phyloP scores from a whole-genome alignment of 139 green algal species.

The Volvox reticuliferus region DNA sequence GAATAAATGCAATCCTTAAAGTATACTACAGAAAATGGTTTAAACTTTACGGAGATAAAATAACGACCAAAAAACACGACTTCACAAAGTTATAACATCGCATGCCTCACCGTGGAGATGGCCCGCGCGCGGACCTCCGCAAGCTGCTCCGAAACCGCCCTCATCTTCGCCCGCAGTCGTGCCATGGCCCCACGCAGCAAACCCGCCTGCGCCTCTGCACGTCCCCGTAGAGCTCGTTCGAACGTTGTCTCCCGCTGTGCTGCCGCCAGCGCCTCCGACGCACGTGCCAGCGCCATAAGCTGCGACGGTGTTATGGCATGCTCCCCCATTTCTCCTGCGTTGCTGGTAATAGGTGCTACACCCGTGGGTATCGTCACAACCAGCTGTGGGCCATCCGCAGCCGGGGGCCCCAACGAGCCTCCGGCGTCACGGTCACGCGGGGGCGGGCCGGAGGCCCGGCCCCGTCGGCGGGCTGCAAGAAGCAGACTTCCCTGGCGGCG shows the following conservation, averaged over 20 bases:
- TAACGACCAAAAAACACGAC: no score
- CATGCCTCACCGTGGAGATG: slow-evolving; percentile 29
- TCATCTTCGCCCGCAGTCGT: slow-evolving; percentile 42
- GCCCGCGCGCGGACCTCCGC: background rate
- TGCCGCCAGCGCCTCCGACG: slow-evolving; percentile 58
- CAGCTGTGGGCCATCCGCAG: background rate
- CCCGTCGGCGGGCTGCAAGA: no score
- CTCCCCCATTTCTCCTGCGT: background rate
- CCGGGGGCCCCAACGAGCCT: background rate
- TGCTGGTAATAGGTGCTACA: no score
- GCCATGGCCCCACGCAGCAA: slow-evolving; percentile 10
- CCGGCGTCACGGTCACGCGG: no score
- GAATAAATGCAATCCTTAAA: no score
- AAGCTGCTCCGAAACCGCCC: slow-evolving; percentile 43
- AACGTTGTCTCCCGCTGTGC: slow-evolving; percentile 61
- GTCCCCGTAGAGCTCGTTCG: slow-evolving; percentile 15
- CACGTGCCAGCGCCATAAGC: slow-evolving; percentile 40
- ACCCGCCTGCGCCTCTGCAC: slow-evolving; percentile 49
- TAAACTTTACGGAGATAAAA: no score
- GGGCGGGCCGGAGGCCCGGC: no score
- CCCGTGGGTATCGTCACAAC: background rate
- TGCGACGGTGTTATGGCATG: slow-evolving; percentile 12
- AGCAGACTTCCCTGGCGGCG: no score
- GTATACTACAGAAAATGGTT: no score
- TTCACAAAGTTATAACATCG: no score